A percentile compares a stretch with the other conserved stretches of the same genome.
phyloP scores from a whole-genome alignment of 768 basidiomycete species.

The Trametes punicea region DNA sequence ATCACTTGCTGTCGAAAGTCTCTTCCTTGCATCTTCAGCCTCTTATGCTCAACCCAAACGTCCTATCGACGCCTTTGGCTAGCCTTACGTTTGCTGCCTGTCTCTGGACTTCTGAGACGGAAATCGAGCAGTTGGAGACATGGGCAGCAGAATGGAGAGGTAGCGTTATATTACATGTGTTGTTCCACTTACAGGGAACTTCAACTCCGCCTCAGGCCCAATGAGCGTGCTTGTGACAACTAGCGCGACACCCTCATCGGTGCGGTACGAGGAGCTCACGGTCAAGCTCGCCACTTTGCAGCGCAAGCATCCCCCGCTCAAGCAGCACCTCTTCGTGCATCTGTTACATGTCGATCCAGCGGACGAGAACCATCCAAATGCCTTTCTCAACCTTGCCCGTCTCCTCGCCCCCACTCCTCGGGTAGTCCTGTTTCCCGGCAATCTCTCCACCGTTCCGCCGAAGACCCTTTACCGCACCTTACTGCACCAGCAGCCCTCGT shows the following conservation, averaged over 20 bases:
- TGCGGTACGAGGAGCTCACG: slow-evolving; percentile 23
- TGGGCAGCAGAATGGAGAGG: slow-evolving; percentile 47
- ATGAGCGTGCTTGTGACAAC: slow-evolving; percentile 49
- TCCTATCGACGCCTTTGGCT: slow-evolving; percentile 15
- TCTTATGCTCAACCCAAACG: slow-evolving; percentile 19
- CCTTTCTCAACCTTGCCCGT: slow-evolving; percentile 61
- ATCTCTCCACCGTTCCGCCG: slow-evolving; percentile 31
- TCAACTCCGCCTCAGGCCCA: slow-evolving; percentile 34
- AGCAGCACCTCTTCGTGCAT: slow-evolving; percentile 40
- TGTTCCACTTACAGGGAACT: background rate
- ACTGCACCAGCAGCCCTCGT: slow-evolving; percentile 13
- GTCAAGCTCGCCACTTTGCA: slow-evolving; percentile 18
- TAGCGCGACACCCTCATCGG: slow-evolving; percentile 29
- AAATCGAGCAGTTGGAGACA: slow-evolving; percentile 32
- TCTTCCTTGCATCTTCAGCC: slow-evolving; percentile 26
- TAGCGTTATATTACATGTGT: slow-evolving; percentile 18
- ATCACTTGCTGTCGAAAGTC: slow-evolving; percentile 26
- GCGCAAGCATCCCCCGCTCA: slow-evolving; percentile 11
- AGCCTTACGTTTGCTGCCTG: slow-evolving; percentile 41
- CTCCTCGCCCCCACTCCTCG: slow-evolving; percentile 48
- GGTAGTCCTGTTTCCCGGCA: slow-evolving; percentile 51
- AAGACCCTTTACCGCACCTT: slow-evolving; percentile 26
- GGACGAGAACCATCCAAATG: slow-evolving; percentile 42
- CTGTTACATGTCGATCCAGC: slow-evolving; percentile 40
- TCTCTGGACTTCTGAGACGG: slow-evolving; percentile 42